These are phyloP conservation scores for Bruguiera gymnorhiza DNA, from an alignment of 345 rosid genomes.

Conservation along the genomic window DNA sequence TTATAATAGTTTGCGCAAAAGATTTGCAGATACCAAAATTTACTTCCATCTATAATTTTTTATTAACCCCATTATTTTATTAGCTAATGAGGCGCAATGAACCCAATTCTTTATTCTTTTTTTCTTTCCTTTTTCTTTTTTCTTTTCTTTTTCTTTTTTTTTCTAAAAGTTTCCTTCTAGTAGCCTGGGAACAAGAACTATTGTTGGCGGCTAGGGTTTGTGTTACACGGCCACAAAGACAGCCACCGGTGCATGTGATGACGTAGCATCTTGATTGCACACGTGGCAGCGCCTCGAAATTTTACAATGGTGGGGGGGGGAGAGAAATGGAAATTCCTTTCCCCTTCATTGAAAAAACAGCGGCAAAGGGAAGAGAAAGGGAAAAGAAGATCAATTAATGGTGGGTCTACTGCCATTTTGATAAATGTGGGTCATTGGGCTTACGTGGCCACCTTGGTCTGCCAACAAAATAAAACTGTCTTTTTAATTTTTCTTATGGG, in stretches of 20 bases:
- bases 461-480: conserved; percentile 7
- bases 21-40: too few relatives aligned
- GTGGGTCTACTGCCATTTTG: conserved; percentile 43
- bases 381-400: conserved; percentile 23
- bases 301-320: conserved; percentile 17
- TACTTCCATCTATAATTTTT: too few relatives aligned
- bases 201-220: conserved; percentile 49
- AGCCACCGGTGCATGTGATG: conserved; percentile 26
- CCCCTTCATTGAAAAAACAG: not conserved
- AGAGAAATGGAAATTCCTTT: not conserved
- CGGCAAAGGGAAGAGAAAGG: conserved; percentile 19
- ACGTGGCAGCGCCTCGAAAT: conserved; percentile 27
- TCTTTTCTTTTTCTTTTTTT: not conserved
- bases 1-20: too few relatives aligned
- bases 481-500: not conserved
- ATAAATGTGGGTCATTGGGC: conserved; percentile 24
- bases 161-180: not conserved
- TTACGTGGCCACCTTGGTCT: conserved; percentile 52
- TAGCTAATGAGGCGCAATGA: too few relatives aligned
- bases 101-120: too few relatives aligned
- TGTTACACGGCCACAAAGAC: not conserved
- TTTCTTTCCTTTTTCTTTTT: too few relatives aligned
- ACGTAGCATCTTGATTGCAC: conserved; percentile 7
- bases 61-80: too few relatives aligned
- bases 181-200: not conserved